phyloP scores from a whole-genome alignment of 1,284 basidiomycete genomes.

The Rhodotorula sp. region DNA sequence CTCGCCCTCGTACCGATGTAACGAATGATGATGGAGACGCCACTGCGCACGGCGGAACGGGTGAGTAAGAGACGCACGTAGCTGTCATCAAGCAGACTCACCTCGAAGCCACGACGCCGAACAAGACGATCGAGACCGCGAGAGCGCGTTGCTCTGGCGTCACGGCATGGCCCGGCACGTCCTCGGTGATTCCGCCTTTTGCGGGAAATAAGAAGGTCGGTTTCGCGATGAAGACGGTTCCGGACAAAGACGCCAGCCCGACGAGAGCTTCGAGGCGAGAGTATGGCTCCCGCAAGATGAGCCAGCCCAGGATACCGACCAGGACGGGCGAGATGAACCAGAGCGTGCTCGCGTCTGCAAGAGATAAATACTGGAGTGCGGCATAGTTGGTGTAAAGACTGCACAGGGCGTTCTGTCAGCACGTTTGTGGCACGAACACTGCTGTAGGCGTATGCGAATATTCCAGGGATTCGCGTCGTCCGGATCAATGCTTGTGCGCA shows the following conservation, averaged over 20 bases:
- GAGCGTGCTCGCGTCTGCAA: constrained; percentile 48
- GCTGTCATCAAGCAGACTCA: no score
- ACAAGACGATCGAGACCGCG: constrained; percentile 43
- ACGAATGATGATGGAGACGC: constrained; percentile 48
- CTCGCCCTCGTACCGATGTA: constrained; percentile 47
- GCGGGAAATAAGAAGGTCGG: constrained; percentile 40
- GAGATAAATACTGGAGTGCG: constrained; percentile 46
- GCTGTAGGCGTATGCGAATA: no score
- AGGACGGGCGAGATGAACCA: constrained; percentile 47
- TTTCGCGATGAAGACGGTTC: constrained; percentile 48
- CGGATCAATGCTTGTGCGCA: constrained; percentile 30
- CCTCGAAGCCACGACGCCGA: constrained; percentile 44
- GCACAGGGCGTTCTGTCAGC: constrained; percentile 10
- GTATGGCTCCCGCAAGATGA: constrained; percentile 47
- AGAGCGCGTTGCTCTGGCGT: constrained; percentile 25
- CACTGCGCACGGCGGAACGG: constrained; percentile 9
- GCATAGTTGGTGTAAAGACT: constrained; percentile 44
- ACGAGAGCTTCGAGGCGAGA: constrained; percentile 44
- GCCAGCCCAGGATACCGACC: constrained; percentile 44
- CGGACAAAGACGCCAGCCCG: constrained; percentile 45
- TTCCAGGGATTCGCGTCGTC: no score
- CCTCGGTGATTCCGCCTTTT: neutral
- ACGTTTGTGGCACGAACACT: no score
- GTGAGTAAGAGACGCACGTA: no score
- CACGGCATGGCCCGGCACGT: neutral